phyloP scores from a whole-genome alignment of 2,329 filamentous ascomycete species.

The Alternaria novae-zelandiae region DNA sequence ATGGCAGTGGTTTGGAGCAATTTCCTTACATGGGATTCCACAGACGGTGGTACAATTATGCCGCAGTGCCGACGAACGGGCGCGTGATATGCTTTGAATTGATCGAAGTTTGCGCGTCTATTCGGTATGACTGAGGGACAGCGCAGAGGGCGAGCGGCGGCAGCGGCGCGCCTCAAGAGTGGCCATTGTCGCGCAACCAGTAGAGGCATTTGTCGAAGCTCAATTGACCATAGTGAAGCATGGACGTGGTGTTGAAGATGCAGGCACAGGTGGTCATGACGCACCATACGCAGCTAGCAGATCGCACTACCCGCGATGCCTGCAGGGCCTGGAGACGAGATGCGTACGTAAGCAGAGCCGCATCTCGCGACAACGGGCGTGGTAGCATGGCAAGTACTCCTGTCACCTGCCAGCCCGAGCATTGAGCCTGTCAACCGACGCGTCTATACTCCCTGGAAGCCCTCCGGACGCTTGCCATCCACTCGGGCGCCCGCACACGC shows the following conservation, averaged over 20 bases:
- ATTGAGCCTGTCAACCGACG: conserved; percentile 11
- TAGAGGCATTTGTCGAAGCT: conserved; percentile 38
- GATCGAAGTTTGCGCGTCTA: not conserved
- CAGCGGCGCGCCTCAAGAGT: conserved; percentile 24
- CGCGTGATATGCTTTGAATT: not conserved
- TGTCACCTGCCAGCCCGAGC: conserved; percentile 23
- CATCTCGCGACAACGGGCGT: conserved; percentile 17
- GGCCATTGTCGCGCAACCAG: conserved; percentile 37
- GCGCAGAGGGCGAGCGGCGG: conserved; percentile 6
- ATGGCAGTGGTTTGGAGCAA: not conserved
- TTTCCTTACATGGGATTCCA: conserved; percentile 27
- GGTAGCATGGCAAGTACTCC: conserved; percentile 17
- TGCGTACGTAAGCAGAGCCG: conserved; percentile 15
- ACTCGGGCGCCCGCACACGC: conserved; percentile 6
- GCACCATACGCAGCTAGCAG: conserved; percentile 19
- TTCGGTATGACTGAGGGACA: not conserved
- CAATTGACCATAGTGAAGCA: conserved; percentile 30
- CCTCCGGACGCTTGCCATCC: not conserved
- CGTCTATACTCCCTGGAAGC: not conserved
- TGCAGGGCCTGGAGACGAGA: not conserved
- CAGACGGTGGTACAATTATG: conserved; percentile 36
- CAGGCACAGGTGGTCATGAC: conserved; percentile 4
- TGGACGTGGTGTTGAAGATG: conserved; percentile 5
- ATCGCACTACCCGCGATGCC: not conserved
- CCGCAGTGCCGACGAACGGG: conserved; percentile 21